A percentile compares a stretch with the other conserved stretches of the same genome.
Conservation (phyloP, 108 stramenopile species). For the Skeletonema menzelii region DNA sequence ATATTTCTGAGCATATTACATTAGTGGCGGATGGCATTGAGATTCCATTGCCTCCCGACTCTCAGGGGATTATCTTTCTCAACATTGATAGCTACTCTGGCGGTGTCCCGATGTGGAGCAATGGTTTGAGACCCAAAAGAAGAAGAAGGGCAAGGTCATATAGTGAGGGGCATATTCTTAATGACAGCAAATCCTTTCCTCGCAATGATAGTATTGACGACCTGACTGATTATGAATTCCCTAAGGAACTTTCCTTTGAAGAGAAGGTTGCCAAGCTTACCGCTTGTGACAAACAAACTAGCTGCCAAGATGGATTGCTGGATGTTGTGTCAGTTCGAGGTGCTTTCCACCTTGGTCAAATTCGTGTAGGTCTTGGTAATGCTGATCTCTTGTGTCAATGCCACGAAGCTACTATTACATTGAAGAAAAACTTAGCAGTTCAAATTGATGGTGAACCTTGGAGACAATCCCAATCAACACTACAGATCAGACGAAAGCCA, state of each 20-base stretch:
- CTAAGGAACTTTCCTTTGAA: constrained; percentile 36
- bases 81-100: constrained; percentile 92
- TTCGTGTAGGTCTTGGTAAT: constrained; percentile 83
- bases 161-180: constrained; percentile 31
- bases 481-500: constrained; percentile 61
- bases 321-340: constrained; percentile 87
- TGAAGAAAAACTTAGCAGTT: constrained; percentile 74
- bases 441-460: constrained; percentile 93
- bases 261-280: constrained; percentile 56
- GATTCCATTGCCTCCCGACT: constrained; percentile 79
- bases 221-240: constrained; percentile 11
- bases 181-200: constrained; percentile 24
- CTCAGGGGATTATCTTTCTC: constrained; percentile 88
- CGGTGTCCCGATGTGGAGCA: constrained; percentile 85
- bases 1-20: constrained; percentile 72
- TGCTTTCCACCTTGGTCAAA: constrained; percentile 87
- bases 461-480: constrained; percentile 65
- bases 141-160: constrained; percentile 16
- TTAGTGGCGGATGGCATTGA: constrained; percentile 87
- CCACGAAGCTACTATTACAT: constrained; percentile 62
- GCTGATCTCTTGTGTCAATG: constrained; percentile 82
- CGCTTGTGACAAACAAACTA: constrained; percentile 69
- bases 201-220: constrained; percentile 66
- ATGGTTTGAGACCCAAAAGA: constrained; percentile 44
- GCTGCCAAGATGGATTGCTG: constrained; percentile 85